Evolutionary conservation across 1,139 yeast genomes (phyloP).

Genomic region (Eremothecium coryli): DNA sequence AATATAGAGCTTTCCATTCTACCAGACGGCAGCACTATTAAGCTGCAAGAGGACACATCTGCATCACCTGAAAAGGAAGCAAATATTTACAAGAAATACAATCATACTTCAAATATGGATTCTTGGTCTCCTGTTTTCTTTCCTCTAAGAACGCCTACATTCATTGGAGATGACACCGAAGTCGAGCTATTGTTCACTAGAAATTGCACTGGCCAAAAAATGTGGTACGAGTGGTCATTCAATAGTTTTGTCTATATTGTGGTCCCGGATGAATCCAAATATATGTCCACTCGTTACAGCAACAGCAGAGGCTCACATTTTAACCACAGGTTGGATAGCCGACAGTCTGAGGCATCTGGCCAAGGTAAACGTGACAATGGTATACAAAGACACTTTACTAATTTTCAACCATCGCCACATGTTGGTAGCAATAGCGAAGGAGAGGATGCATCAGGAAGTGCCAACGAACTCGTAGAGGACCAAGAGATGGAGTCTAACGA

Average conservation of each 20-base stretch:
- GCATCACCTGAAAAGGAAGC: constrained; percentile 1
- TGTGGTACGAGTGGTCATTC: constrained; percentile 72
- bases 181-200: constrained; percentile 41
- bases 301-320: not conserved
- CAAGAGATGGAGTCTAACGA: constrained; percentile 6
- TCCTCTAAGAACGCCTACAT: constrained; percentile 49
- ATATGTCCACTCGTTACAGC: not conserved
- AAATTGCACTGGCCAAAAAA: constrained; percentile 30
- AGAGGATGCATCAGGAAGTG: not conserved
- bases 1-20: constrained; percentile 48
- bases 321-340: not conserved
- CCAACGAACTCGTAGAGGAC: not conserved
- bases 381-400: constrained; percentile 8
- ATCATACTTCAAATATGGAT: constrained; percentile 44
- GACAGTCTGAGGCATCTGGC: not conserved
- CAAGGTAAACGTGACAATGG: not conserved
- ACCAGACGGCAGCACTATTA: constrained; percentile 33
- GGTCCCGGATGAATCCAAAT: not conserved
- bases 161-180: constrained; percentile 44
- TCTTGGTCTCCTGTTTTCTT: constrained; percentile 74
- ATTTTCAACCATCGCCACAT: constrained; percentile 6
- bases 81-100: constrained; percentile 20
- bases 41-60: constrained; percentile 6
- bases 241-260: constrained; percentile 41
- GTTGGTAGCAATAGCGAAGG: not conserved